A percentile compares a stretch with the other conserved stretches of the same genome.
These are phyloP conservation scores for Agrostemma githago DNA, from an alignment of 148 eudicot species.

Conservation along the genomic window DNA sequence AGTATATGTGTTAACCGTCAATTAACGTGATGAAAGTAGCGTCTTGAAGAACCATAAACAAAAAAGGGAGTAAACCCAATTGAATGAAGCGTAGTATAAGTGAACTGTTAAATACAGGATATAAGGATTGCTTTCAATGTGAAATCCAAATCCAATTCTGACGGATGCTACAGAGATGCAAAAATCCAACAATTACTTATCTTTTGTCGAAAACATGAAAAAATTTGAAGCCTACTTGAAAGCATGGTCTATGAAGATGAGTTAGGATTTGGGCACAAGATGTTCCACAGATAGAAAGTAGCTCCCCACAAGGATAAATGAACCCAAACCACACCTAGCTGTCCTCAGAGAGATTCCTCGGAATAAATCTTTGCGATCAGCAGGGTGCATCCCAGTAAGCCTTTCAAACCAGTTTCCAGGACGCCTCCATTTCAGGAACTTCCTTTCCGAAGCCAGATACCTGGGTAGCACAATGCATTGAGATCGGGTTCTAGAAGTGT, in stretches of 20 bases:
- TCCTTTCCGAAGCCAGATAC: constrained; percentile 78
- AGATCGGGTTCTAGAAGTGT: constrained; percentile 73
- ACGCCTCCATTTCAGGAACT: constrained; percentile 58
- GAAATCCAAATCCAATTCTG: neutral
- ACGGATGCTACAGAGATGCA: neutral
- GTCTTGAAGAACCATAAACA: no score
- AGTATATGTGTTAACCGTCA: no score
- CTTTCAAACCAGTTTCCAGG: constrained; percentile 89
- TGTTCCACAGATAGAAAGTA: constrained; percentile 59
- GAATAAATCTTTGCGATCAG: constrained; percentile 68
- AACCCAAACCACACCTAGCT: constrained; percentile 84
- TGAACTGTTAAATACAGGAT: neutral
- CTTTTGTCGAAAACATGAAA: neutral
- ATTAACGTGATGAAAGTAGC: no score
- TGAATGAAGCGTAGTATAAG: no score
- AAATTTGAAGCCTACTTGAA: constrained; percentile 13
- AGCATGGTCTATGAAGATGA: constrained; percentile 3
- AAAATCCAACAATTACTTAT: neutral
- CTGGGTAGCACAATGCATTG: constrained; percentile 79
- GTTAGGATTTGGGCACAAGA: constrained; percentile 29
- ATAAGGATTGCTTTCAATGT: neutral
- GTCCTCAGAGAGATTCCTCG: constrained; percentile 68
- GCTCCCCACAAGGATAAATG: constrained; percentile 63
- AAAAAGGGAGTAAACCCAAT: no score
- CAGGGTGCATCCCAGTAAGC: constrained; percentile 74